phyloP scores from a whole-genome alignment of 2,329 filamentous ascomycete genomes.

The Penicillium rolfsii region DNA sequence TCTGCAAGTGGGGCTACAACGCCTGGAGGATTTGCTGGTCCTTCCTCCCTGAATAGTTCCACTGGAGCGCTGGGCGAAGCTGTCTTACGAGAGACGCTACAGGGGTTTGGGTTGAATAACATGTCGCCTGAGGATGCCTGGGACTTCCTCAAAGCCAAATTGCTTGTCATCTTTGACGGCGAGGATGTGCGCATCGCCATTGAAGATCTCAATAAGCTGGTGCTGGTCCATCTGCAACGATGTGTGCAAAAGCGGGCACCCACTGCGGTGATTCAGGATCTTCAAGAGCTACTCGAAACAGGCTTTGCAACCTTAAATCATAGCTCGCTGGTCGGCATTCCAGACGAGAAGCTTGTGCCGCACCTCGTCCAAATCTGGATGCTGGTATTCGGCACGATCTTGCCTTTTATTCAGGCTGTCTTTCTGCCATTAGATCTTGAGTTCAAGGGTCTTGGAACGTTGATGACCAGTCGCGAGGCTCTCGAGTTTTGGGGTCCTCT shows the following conservation, averaged over 20 bases:
- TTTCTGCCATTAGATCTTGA: conserved; percentile 93
- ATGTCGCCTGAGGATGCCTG: conserved; percentile 70
- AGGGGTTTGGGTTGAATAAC: conserved; percentile 66
- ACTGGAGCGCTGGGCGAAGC: conserved; percentile 39
- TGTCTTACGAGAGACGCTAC: conserved; percentile 46
- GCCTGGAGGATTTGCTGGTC: conserved; percentile 37
- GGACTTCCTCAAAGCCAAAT: conserved; percentile 66
- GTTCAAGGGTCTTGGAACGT: conserved; percentile 78
- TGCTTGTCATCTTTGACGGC: conserved; percentile 66
- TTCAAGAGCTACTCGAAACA: conserved; percentile 64
- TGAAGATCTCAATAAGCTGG: conserved; percentile 67
- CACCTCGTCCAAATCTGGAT: conserved; percentile 93
- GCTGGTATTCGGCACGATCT: conserved; percentile 83
- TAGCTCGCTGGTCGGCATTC: conserved; percentile 69
- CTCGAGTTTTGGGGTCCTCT: conserved; percentile 81
- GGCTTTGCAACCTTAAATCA: conserved; percentile 87
- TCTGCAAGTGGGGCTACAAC: conserved; percentile 30
- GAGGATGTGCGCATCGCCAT: conserved; percentile 67
- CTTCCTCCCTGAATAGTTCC: conserved; percentile 43
- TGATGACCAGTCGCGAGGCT: conserved; percentile 78
- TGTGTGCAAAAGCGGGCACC: conserved; percentile 65
- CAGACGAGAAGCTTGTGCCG: conserved; percentile 87
- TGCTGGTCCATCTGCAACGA: conserved; percentile 63
- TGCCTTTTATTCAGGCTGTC: conserved; percentile 93
- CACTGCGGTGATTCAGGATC: conserved; percentile 63